Evolutionary conservation across 805 yeast genomes (phyloP).

Genomic region (Sungouiella thailandica): DNA sequence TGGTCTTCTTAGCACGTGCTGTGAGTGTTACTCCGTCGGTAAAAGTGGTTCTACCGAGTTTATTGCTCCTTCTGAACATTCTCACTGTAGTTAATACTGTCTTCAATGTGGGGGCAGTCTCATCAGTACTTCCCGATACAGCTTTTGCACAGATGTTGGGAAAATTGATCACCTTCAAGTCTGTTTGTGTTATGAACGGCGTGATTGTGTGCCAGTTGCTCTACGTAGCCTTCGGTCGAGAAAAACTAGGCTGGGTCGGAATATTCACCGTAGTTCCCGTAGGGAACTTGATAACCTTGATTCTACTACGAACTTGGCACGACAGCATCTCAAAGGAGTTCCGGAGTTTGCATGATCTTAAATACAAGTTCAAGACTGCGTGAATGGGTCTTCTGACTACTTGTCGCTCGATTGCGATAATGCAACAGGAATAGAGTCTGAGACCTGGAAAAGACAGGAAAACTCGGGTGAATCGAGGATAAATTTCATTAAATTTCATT

Average conservation of each 20-base stretch:
- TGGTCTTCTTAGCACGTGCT: slow-evolving; percentile 10
- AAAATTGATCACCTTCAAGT: slow-evolving; percentile 3
- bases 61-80: not conserved
- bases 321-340: slow-evolving; percentile 9
- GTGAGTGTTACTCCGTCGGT: not conserved
- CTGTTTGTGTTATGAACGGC: slow-evolving; percentile 7
- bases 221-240: slow-evolving; percentile 1
- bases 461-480: no score
- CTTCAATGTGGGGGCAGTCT: not conserved
- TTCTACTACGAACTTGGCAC: slow-evolving; percentile 14
- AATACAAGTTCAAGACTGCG: slow-evolving; percentile 21
- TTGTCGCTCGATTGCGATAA: no score
- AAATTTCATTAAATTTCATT: no score
- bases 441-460: no score
- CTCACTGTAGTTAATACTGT: not conserved
- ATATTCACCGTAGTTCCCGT: slow-evolving; percentile 15
- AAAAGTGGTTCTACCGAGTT: not conserved
- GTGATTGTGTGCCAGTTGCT: slow-evolving; percentile 14
- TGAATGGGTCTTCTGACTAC: no score
- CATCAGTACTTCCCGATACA: no score
- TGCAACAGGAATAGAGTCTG: no score
- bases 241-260: not conserved
- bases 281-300: slow-evolving; percentile 13
- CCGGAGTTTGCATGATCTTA: slow-evolving; percentile 10
- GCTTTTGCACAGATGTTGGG: not conserved